Evolutionary conservation across 176 grass and related monocot species (phyloP), one percentile per base, ranked within the genome.

Genomic region (Triticum urartu): DNA sequence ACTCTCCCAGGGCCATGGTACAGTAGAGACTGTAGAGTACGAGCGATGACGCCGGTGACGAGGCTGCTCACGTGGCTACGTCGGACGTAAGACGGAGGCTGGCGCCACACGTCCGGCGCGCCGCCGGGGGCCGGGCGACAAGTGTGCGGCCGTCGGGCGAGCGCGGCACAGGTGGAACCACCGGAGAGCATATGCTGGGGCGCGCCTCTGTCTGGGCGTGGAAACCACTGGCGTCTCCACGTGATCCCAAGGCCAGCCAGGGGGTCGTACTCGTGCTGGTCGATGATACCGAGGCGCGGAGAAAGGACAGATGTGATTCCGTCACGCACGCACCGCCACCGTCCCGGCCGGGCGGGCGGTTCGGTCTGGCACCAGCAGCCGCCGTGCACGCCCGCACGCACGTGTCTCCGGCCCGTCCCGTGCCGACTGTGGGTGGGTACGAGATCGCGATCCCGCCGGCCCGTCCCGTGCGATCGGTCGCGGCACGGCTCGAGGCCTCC

Each of bases 241-340:
- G n/a, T 25, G 79, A 33, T 17, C 17, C 56, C 54, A 58, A 58
- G 18, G 52, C 54, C 6, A 58, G 11, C 42, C 42, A 45, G 42
- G 28, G 68, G 18, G 38, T 20, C 68, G 21, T 70, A 11, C 32
- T 7, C 10, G 11, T 45, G 36, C 1, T 30, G 60, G 39, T 80
- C 79, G 79, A 80, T 66, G 79, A 80, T 33, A 32, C 62, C 79
- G 79, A 80, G 79, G 78, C 60, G 78, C 20, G 21, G 22, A 5
- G 48, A 5, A 5, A 17, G 48, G 48, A 52, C 48, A 6, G 48
- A 20, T 6, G 3, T 5, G 54, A 20, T 58, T 58, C 52, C 54
- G 54, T 58, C 54, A 58, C 50, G 50, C 15, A 58, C 54, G 54
- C 54, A 20, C 54, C 15, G 54, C 2, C 15, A 58, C 2, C 54